Evolutionary conservation across 2,329 filamentous ascomycete species (phyloP).

Genomic region (Microdochium bolleyi): DNA sequence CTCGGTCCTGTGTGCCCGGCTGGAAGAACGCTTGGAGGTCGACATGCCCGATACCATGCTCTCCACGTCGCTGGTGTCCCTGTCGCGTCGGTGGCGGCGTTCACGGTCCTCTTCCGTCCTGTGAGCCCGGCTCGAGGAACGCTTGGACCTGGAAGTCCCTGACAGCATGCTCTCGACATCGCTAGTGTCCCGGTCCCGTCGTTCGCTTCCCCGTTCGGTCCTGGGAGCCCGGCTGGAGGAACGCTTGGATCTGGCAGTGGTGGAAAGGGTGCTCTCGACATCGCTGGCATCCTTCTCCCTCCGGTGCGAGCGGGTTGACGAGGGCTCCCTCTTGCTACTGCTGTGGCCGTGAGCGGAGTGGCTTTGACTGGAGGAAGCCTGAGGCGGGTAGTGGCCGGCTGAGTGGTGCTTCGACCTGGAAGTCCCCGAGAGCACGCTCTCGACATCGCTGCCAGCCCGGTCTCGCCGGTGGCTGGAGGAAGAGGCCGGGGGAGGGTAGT

Average conservation of each 20-base stretch:
- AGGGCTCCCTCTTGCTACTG: background rate
- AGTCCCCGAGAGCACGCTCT: background rate
- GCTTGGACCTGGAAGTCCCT: background rate
- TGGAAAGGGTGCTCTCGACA: background rate
- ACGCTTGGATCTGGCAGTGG: background rate
- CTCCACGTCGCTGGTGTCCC: background rate
- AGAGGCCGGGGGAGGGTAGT: background rate
- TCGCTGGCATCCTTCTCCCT: background rate
- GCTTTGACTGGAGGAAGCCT: background rate
- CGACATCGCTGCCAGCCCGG: background rate
- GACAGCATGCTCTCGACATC: background rate
- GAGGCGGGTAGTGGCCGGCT: background rate
- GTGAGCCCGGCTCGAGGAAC: background rate
- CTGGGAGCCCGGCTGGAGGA: background rate
- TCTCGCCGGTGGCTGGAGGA: background rate
- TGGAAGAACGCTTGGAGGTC: background rate
- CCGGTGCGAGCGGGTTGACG: background rate
- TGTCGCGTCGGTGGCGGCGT: background rate
- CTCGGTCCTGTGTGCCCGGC: background rate
- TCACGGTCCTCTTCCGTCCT: background rate
- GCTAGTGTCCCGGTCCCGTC: background rate
- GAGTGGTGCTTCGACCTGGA: background rate
- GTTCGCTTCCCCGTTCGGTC: background rate
- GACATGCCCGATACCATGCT: background rate
- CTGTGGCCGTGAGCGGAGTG: background rate